Evolutionary conservation across 345 rosid genomes (phyloP).

Genomic region (Eucalyptus regnans): DNA sequence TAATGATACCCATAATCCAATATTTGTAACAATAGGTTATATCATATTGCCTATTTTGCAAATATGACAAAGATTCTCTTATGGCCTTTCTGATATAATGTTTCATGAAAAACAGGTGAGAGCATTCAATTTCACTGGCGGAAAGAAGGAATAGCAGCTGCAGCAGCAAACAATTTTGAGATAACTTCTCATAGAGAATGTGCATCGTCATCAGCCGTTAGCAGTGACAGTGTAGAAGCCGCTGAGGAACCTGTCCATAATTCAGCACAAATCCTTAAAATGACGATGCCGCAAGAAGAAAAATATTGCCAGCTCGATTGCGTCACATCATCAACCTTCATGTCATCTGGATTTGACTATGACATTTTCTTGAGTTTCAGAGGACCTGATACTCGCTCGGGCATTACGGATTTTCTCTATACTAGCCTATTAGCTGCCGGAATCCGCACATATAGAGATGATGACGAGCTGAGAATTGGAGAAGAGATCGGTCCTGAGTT

Average conservation of each 20-base stretch:
- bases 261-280: neutral
- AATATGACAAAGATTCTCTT: neutral
- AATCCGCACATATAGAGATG: neutral
- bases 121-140: neutral
- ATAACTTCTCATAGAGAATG: neutral
- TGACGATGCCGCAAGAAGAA: fast-evolving
- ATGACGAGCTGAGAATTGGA: neutral
- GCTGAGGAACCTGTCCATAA: neutral
- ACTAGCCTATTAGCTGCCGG: neutral
- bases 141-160: neutral
- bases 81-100: neutral
- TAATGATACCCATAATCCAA: neutral
- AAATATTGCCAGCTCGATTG: neutral
- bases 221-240: no score
- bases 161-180: neutral
- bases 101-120: neutral
- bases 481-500: neutral
- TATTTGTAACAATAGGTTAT: fast-evolving
- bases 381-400: no score
- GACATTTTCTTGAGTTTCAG: no score
- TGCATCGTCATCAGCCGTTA: no score
- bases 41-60: neutral
- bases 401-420: no score
- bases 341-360: no score
- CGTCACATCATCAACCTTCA: no score